Percentiles rank a stretch among this genome's conserved stretches.
phyloP scores from a whole-genome alignment of 2,329 filamentous ascomycete species.

The Aureobasidium sp. region DNA sequence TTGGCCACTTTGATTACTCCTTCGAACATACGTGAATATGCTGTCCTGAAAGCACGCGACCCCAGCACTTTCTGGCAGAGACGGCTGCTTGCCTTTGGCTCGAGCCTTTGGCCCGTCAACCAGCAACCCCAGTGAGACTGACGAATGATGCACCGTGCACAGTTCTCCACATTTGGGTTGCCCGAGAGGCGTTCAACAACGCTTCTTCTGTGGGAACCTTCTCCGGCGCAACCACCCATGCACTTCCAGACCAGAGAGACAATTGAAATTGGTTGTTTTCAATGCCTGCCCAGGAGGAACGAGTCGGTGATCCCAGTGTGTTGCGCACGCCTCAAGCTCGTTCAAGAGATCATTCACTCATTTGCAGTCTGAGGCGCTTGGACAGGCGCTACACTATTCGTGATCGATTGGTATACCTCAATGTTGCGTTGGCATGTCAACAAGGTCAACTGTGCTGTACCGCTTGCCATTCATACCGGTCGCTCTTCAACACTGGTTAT shows the following conservation, averaged over 20 bases:
- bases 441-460: background rate
- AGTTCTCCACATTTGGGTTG: constrained; percentile 7
- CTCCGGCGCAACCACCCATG: background rate
- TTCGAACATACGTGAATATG: background rate
- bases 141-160: background rate
- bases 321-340: too few relatives aligned
- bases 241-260: background rate
- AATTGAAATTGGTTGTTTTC: too few relatives aligned
- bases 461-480: background rate
- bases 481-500: background rate
- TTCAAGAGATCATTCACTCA: too few relatives aligned
- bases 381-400: background rate
- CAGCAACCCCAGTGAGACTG: constrained; percentile 3
- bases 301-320: background rate
- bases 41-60: background rate
- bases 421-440: background rate
- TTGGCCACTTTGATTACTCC: background rate
- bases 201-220: background rate
- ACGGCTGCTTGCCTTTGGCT: background rate
- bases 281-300: too few relatives aligned
- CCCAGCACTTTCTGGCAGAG: background rate
- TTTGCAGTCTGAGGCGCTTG: too few relatives aligned
- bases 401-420: background rate
- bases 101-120: constrained; percentile 6
- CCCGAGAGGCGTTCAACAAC: constrained; percentile 11